phyloP scores from a whole-genome alignment of 1,139 yeast genomes.

The Zygosaccharomyces pseudobailii region DNA sequence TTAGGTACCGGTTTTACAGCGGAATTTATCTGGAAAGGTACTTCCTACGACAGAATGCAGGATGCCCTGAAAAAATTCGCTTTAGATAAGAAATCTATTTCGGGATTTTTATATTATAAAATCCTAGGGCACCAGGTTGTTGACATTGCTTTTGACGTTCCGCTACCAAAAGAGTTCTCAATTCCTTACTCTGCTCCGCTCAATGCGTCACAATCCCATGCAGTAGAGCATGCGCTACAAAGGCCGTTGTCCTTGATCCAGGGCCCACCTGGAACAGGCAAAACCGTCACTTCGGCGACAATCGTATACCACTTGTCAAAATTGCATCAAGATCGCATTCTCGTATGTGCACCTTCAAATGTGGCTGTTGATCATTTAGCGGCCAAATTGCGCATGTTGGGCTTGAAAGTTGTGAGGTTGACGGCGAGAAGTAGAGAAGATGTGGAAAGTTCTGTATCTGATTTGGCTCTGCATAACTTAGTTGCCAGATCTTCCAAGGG shows the following conservation, averaged over 20 bases:
- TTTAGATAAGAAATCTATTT: slow-evolving; percentile 61
- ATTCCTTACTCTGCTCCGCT: slow-evolving; percentile 65
- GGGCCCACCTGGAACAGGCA: slow-evolving; percentile 96
- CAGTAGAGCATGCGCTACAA: slow-evolving; percentile 66
- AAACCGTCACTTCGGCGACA: slow-evolving; percentile 90
- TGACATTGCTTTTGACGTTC: slow-evolving; percentile 55
- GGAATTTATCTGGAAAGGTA: slow-evolving; percentile 87
- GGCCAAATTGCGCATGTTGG: slow-evolving; percentile 58
- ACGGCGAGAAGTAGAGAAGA: slow-evolving; percentile 78
- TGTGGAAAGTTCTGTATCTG: slow-evolving; percentile 57
- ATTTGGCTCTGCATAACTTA: slow-evolving; percentile 49
- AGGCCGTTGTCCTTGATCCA: slow-evolving; percentile 82
- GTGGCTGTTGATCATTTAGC: slow-evolving; percentile 94
- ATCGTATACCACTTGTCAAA: slow-evolving; percentile 72
- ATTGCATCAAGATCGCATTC: slow-evolving; percentile 52
- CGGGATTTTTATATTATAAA: slow-evolving; percentile 73
- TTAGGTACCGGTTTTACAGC: slow-evolving; percentile 69
- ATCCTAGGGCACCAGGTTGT: slow-evolving; percentile 78
- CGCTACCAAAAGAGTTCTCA: slow-evolving; percentile 58
- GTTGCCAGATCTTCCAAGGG: slow-evolving; percentile 48
- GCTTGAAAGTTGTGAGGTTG: slow-evolving; percentile 70
- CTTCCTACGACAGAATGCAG: slow-evolving; percentile 81
- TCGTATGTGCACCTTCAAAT: slow-evolving; percentile 94
- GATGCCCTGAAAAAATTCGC: slow-evolving; percentile 71
- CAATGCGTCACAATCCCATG: slow-evolving; percentile 74